Evolutionary conservation across 2,329 filamentous ascomycete genomes (phyloP).

Genomic region (Epichloe typhina): DNA sequence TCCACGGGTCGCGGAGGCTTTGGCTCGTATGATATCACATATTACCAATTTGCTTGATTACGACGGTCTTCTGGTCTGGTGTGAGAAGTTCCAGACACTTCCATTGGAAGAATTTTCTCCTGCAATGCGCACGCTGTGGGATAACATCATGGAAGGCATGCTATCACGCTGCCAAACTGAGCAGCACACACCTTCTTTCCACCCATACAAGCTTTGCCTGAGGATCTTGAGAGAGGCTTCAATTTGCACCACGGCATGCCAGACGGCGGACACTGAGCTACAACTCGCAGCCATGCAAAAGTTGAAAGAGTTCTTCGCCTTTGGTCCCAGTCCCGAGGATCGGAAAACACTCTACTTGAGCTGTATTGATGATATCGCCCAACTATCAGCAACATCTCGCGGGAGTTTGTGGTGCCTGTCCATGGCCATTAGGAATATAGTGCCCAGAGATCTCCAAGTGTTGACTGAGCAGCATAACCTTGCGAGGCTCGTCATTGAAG

Average conservation of each 20-base stretch:
- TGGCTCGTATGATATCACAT: conserved; percentile 49
- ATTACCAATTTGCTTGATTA: conserved; percentile 36
- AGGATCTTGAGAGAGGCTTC: conserved; percentile 62
- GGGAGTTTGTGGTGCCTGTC: conserved; percentile 59
- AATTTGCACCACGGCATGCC: conserved; percentile 36
- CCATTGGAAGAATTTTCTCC: conserved; percentile 50
- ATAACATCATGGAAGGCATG: conserved; percentile 38
- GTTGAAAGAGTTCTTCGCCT: conserved; percentile 45
- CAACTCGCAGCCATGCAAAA: conserved; percentile 50
- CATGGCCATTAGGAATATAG: conserved; percentile 32
- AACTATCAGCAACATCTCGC: conserved; percentile 48
- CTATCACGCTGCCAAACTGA: conserved; percentile 30
- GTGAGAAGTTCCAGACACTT: conserved; percentile 53
- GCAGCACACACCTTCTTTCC: conserved; percentile 19
- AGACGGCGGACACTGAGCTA: conserved; percentile 46
- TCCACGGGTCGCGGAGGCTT: conserved; percentile 68
- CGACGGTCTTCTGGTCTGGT: conserved; percentile 48
- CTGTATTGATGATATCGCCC: conserved; percentile 56
- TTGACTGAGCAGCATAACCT: conserved; percentile 49
- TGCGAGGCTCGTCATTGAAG: conserved; percentile 47
- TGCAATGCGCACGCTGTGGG: conserved; percentile 48
- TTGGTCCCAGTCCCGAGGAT: conserved; percentile 39
- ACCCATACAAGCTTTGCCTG: conserved; percentile 41
- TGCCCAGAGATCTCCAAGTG: conserved; percentile 38
- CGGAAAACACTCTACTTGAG: conserved; percentile 49